A percentile compares a stretch with the other conserved stretches of the same genome.
These are phyloP conservation scores for Termitomyces sp. DNA, from an alignment of 768 basidiomycete species.

Conservation along the genomic window DNA sequence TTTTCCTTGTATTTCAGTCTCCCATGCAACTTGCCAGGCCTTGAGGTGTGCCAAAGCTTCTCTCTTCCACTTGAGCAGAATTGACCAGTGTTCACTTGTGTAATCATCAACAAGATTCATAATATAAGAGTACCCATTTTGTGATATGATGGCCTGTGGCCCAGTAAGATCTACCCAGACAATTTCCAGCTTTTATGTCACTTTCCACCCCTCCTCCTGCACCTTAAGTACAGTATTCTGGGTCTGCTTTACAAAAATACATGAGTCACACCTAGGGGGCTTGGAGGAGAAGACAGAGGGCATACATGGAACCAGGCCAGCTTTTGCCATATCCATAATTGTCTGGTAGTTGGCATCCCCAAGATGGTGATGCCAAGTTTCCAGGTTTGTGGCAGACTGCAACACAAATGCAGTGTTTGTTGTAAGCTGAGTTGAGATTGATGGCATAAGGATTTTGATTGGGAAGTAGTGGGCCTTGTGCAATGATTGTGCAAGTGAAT, in stretches of 20 bases:
- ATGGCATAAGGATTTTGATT: not conserved
- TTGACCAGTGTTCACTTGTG: not conserved
- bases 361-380: conserved; percentile 27
- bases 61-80: not conserved
- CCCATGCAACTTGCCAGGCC: conserved; percentile 1
- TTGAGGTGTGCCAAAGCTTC: not conserved
- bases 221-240: conserved; percentile 4
- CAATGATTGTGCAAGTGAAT: not conserved
- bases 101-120: conserved; percentile 5
- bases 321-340: conserved; percentile 19
- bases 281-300: conserved; percentile 1
- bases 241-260: conserved; percentile 12
- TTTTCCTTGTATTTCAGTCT: not conserved
- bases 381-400: conserved; percentile 6
- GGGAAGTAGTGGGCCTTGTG: conserved; percentile 11
- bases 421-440: not conserved
- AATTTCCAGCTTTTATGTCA: not conserved
- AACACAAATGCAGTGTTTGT: conserved; percentile 16
- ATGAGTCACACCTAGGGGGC: conserved; percentile 1
- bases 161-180: no score
- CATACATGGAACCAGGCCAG: conserved; percentile 10
- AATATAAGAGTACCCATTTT: not conserved
- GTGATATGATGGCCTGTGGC: not conserved
- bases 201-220: not conserved
- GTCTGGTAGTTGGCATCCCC: conserved; percentile 26